Percentiles rank a stretch among this genome's conserved stretches.
These are phyloP conservation scores for Microbotryum silenes-acaulis DNA, from an alignment of 1,284 basidiomycete genomes.

Conservation along the genomic window DNA sequence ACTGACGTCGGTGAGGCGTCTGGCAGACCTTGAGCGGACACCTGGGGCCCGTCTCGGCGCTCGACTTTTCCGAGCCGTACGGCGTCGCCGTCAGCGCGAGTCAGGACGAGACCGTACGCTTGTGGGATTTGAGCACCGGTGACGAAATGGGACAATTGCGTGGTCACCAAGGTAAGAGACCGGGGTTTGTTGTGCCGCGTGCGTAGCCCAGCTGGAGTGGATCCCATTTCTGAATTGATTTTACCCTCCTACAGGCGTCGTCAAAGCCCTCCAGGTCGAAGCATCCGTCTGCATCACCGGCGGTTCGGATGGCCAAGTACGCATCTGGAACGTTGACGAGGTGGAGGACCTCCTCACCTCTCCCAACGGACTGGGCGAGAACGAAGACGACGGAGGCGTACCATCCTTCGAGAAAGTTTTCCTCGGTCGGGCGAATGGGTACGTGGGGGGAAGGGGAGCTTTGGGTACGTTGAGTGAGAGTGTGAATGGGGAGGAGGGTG, in stretches of 20 bases:
- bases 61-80: slow-evolving; percentile 96
- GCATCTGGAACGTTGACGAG: slow-evolving; percentile 78
- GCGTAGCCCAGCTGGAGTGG: not conserved
- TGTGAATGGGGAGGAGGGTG: slow-evolving; percentile 10
- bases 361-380: not conserved
- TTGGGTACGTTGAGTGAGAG: slow-evolving; percentile 10
- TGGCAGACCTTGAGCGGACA: slow-evolving; percentile 70
- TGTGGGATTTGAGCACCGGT: slow-evolving; percentile 75
- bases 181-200: too few species aligned
- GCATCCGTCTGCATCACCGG: slow-evolving; percentile 86
- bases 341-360: slow-evolving; percentile 38
- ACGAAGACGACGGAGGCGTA: not conserved
- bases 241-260: slow-evolving; percentile 42
- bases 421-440: slow-evolving; percentile 10
- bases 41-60: slow-evolving; percentile 68
- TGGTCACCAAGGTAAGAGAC: slow-evolving; percentile 57
- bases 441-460: slow-evolving; percentile 7
- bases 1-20: not conserved
- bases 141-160: slow-evolving; percentile 66
- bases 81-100: slow-evolving; percentile 77
- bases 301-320: slow-evolving; percentile 72
- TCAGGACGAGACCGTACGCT: slow-evolving; percentile 53
- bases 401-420: slow-evolving; percentile 1
- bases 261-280: slow-evolving; percentile 91
- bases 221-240: not conserved